A percentile compares a stretch with the other conserved stretches of the same genome.
Evolutionary conservation across 805 yeast species (phyloP).

Genomic region (Teunomyces gatunensis): DNA sequence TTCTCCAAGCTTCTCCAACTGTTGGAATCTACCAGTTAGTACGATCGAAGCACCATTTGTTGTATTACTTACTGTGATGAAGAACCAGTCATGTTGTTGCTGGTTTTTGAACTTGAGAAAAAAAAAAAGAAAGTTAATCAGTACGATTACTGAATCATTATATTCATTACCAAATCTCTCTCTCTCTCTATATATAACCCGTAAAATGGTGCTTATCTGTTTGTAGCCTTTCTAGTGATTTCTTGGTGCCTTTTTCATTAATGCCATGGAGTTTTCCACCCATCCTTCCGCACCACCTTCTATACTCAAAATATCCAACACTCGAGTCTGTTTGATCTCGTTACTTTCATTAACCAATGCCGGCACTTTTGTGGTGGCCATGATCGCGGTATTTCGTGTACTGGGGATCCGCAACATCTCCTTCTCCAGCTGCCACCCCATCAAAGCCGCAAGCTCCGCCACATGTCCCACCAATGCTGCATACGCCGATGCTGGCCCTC

Average conservation of each 20-base stretch:
- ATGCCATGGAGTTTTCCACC: conserved; percentile 75
- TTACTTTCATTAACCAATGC: conserved; percentile 20
- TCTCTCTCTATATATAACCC: too few relatives aligned
- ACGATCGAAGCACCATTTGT: not conserved
- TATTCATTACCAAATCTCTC: not conserved
- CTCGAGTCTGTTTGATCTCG: conserved; percentile 36
- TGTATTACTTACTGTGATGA: conserved; percentile 41
- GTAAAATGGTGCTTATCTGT: too few relatives aligned
- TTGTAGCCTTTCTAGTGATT: conserved; percentile 46
- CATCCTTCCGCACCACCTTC: conserved; percentile 93
- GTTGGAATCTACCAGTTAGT: conserved; percentile 34
- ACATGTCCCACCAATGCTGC: conserved; percentile 86
- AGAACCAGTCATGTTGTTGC: conserved; percentile 34
- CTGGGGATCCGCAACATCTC: conserved; percentile 93
- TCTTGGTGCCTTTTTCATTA: conserved; percentile 70
- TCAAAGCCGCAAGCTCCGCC: conserved; percentile 58
- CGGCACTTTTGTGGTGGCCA: conserved; percentile 52
- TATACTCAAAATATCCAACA: conserved; percentile 60
- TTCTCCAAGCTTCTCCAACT: conserved; percentile 84
- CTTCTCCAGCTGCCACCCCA: conserved; percentile 83
- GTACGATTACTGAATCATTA: not conserved
- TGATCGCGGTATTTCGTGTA: conserved; percentile 86
- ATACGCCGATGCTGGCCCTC: conserved; percentile 56
- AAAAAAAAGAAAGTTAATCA: not conserved
- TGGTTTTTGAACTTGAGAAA: not conserved